Evolutionary conservation across 306 rosid species (phyloP), one percentile per base, ranked within the genome.

Genomic region (Glycyrrhiza uralensis): DNA sequence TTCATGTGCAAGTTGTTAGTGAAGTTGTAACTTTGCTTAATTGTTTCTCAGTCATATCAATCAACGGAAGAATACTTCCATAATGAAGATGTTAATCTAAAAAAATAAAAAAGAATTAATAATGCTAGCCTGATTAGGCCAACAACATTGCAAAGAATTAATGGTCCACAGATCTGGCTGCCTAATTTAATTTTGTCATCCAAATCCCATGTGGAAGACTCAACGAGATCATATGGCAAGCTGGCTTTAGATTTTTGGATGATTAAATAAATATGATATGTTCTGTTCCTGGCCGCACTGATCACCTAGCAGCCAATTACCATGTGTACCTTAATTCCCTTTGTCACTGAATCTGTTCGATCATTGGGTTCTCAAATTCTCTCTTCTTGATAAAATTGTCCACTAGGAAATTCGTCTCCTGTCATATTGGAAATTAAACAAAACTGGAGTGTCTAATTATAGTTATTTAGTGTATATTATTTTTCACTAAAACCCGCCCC

Each of bases 191-290:
- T 56, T 73, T 57, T 79, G 66, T n/a, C 42, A 57, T 36, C 29
- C 44, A 72, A 44, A 72, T 44, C 63, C 78, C 84, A 59, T 68
- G 76, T 68, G 72, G 76, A 67, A 29, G 19, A 59, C 28, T 30
- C 35, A 46, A 46, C 29, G 66, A 18, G 50, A 55, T 65, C 75
- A 47, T 45, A 66, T 72, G 50, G 68, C 68, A 74, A 68, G 62
- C 62, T 69, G 80, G 66, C 70, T 59, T 57, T 29, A 39, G 75
- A 65, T 66, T 46, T 57, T 17, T 55, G 10, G 65, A 28, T 44
- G 42, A 65, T 72, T 44, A 36, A 39, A 54, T 7, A 41, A 13
- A 10, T 13, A 57, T 66, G 38, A 42, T 50, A 38, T 72, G 10
- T 17, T 58, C 15, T 39, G 28, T 23, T 47, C 52, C 71, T 67